phyloP scores from a whole-genome alignment of 768 basidiomycete species.

The Pleurotus salmoneostramineus region DNA sequence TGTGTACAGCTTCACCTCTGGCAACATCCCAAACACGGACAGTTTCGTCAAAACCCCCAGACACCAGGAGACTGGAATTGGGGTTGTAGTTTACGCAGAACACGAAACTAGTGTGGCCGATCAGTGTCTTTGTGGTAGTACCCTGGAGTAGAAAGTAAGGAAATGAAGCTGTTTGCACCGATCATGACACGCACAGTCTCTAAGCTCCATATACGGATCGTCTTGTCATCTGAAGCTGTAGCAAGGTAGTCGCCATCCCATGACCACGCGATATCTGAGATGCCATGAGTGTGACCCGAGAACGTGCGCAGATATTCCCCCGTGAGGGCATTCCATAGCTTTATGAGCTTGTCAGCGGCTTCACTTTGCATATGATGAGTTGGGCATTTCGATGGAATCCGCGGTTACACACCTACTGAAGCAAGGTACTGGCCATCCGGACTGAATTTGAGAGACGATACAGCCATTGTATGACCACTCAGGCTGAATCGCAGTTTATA shows the following conservation, averaged over 20 bases:
- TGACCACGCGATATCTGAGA: conserved; percentile 92
- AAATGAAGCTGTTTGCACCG: conserved; percentile 7
- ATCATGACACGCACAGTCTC: conserved; percentile 42
- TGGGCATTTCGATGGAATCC: conserved; percentile 14
- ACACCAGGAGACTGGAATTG: conserved; percentile 84
- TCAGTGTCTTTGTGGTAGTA: conserved; percentile 57
- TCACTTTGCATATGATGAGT: conserved; percentile 32
- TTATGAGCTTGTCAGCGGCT: conserved; percentile 84
- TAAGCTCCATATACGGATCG: conserved; percentile 81
- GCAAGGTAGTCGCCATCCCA: conserved; percentile 78
- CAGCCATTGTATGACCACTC: conserved; percentile 77
- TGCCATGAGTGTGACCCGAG: conserved; percentile 72
- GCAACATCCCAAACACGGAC: conserved; percentile 97
- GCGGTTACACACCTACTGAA: conserved; percentile 64
- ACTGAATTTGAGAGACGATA: conserved; percentile 88
- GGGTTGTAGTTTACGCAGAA: conserved; percentile 94
- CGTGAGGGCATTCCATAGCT: conserved; percentile 73
- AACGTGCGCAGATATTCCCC: conserved; percentile 73
- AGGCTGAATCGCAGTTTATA: conserved; percentile 62
- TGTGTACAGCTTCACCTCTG: conserved; percentile 48
- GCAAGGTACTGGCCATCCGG: conserved; percentile 80
- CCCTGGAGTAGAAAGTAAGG: conserved; percentile 34
- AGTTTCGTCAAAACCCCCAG: conserved; percentile 94
- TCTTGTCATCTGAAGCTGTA: conserved; percentile 92
- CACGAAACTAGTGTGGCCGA: conserved; percentile 90